Conservation (phyloP, 1,284 basidiomycete genomes). For the Lignosus rhinocerotis region DNA sequence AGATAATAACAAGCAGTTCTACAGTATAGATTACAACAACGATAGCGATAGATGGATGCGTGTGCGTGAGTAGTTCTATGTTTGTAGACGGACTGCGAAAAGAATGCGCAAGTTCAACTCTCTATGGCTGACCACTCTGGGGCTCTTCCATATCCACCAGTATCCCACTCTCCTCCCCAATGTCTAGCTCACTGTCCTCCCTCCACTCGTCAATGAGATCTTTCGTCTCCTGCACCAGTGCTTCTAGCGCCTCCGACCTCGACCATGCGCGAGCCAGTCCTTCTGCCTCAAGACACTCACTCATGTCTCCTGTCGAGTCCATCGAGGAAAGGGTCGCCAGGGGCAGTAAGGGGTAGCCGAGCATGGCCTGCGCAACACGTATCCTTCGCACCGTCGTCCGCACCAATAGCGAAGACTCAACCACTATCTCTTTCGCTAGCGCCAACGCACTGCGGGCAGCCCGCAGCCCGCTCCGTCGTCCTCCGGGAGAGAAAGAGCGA, state of each 20-base stretch:
- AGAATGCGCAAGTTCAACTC: background rate
- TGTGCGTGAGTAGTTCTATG: too few species aligned
- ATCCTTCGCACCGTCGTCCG: slow-evolving; percentile 58
- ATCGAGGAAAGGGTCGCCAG: slow-evolving; percentile 27
- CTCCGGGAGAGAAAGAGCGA: slow-evolving; percentile 25
- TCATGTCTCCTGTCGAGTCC: slow-evolving; percentile 29
- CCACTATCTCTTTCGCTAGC: slow-evolving; percentile 35
- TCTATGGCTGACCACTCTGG: background rate
- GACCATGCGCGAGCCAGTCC: slow-evolving; percentile 51
- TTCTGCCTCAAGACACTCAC: slow-evolving; percentile 30
- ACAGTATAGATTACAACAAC: too few species aligned
- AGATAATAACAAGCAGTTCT: too few species aligned
- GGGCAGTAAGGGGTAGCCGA: slow-evolving; percentile 60
- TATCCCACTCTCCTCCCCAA: slow-evolving; percentile 31
- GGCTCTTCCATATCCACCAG: slow-evolving; percentile 27
- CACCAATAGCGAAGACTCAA: slow-evolving; percentile 51
- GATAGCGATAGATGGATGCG: too few species aligned
- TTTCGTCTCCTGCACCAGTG: slow-evolving; percentile 52
- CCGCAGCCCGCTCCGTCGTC: slow-evolving; percentile 14
- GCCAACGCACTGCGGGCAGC: slow-evolving; percentile 20
- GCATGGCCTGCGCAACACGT: slow-evolving; percentile 57
- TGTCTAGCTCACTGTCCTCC: slow-evolving; percentile 27
- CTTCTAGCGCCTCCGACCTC: slow-evolving; percentile 49
- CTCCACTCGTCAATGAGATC: slow-evolving; percentile 62
- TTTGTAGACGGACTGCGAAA: too few species aligned